Base-by-base conservation (phyloP, 2,329 filamentous ascomycete genomes). In the Mollisiaceae sp. region DNA sequence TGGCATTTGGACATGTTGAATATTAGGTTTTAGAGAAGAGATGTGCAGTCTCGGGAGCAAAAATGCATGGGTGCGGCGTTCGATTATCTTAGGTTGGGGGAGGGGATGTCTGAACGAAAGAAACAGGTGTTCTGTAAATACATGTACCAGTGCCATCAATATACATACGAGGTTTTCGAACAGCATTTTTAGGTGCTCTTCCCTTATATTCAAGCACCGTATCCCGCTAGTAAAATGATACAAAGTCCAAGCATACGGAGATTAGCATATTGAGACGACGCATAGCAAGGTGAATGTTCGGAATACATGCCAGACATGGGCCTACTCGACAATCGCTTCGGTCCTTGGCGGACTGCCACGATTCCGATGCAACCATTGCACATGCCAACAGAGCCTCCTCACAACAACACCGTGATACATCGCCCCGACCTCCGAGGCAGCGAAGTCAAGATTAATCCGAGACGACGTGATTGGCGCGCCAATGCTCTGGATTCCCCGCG, bases 1-100 rank as follows among this genome's bases (percentile, higher is more conserved):
- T 36, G 95, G 94, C 45, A 90, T 97, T 59, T 99, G 95, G 95
- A 91, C 89, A 64, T 94, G 91, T 75, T 89, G 77, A 77, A 64
- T 38, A 50, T 5, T 35, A 11, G 15, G 27, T 14, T 27, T 35
- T 41, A 57, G 55, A 58, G 50, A 56, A 38, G 27, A 27, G 22
- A 18, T 52, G 22, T 52, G 22, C 27, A 52, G 47, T 52, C 47
- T 52, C 22, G 9, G 14, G 8, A 4, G 47, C 11, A 5, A 54
- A 54, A 27, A 54, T 32, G 22, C 50, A 54, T 54, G 50, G 50
- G 22, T 18, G 50, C 4, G 50, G 50, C 50, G 50, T 54, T 54
- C 8, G 50, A 11, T 27, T 54, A 11, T 18, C 1, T 32, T 32
- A 6, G 27, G 27, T 32, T 50, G 24, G 50, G 14, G 8, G 14